phyloP scores from a whole-genome alignment of 148 eudicot species.

The Nepenthes mirabilis region DNA sequence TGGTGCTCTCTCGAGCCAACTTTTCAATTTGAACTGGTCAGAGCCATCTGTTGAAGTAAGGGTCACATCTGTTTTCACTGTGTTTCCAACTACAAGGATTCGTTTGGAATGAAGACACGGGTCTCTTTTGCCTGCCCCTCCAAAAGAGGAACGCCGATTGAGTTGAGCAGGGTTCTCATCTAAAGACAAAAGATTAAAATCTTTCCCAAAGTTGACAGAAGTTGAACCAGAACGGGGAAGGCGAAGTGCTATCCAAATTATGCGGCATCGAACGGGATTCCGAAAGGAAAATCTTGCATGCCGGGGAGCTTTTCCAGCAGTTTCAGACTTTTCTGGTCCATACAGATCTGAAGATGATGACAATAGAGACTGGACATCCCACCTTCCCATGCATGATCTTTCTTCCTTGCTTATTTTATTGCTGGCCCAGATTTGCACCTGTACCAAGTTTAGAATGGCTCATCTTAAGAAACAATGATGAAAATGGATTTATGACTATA shows the following conservation, averaged over 20 bases:
- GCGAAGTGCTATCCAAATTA: conserved; percentile 68
- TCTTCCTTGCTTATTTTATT: conserved; percentile 79
- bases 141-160: conserved; percentile 70
- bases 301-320: conserved; percentile 36
- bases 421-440: conserved; percentile 99
- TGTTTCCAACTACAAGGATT: conserved; percentile 60
- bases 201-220: conserved; percentile 58
- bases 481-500: not conserved
- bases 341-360: conserved; percentile 60
- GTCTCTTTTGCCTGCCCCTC: conserved; percentile 50
- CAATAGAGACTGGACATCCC: conserved; percentile 67
- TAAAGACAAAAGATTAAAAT: conserved; percentile 59
- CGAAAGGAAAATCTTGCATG: conserved; percentile 62
- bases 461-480: not conserved
- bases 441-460: conserved; percentile 7
- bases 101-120: conserved; percentile 83
- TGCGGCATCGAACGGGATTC: conserved; percentile 75
- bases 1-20: conserved; percentile 74
- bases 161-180: conserved; percentile 77
- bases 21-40: conserved; percentile 53
- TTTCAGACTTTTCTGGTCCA: conserved; percentile 54
- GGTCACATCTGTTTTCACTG: conserved; percentile 38
- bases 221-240: conserved; percentile 67
- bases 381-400: conserved; percentile 76
- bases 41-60: conserved; percentile 37